These are phyloP conservation scores for Microbotryum intermedium DNA, from an alignment of 1,284 basidiomycete species.

Conservation along the genomic window DNA sequence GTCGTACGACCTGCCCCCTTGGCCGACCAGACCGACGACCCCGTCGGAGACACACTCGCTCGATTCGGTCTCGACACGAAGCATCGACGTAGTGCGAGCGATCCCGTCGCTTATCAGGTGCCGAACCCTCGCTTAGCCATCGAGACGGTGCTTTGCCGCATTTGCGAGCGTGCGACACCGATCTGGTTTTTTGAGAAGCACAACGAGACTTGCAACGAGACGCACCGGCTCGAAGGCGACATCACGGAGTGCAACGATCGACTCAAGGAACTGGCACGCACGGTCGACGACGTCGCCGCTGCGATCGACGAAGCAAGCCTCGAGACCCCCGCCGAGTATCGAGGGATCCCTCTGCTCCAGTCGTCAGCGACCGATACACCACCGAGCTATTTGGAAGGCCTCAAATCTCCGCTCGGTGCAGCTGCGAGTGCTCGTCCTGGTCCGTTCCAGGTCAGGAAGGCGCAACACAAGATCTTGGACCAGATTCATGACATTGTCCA, in stretches of 20 bases:
- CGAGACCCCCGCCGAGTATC: conserved; percentile 50
- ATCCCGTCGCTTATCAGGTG: conserved; percentile 41
- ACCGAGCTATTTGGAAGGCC: conserved; percentile 22
- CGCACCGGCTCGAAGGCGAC: conserved; percentile 92
- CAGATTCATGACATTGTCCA: conserved; percentile 76
- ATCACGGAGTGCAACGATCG: conserved; percentile 89
- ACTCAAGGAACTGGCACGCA: conserved; percentile 72
- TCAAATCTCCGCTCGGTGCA: conserved; percentile 1
- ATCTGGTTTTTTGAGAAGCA: conserved; percentile 99
- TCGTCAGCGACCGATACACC: conserved; percentile 30
- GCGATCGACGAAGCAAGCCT: conserved; percentile 45
- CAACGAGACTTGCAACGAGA: conserved; percentile 97
- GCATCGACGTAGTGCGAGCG: conserved; percentile 31
- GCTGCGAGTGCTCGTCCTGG: conserved; percentile 47
- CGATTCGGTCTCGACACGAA: conserved; percentile 45
- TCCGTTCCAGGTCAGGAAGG: conserved; percentile 65
- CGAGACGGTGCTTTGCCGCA: conserved; percentile 89
- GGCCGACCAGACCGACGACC: conserved; percentile 30
- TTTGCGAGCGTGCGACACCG: conserved; percentile 93
- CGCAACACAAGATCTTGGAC: conserved; percentile 65
- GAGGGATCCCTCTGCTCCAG: conserved; percentile 68
- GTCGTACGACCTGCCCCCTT: conserved; percentile 66
- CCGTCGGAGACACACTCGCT: conserved; percentile 40
- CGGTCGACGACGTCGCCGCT: conserved; percentile 61
- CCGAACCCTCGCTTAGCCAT: conserved; percentile 70